Conservation (phyloP, 768 basidiomycete genomes). For the Neoboletus magnificus region DNA sequence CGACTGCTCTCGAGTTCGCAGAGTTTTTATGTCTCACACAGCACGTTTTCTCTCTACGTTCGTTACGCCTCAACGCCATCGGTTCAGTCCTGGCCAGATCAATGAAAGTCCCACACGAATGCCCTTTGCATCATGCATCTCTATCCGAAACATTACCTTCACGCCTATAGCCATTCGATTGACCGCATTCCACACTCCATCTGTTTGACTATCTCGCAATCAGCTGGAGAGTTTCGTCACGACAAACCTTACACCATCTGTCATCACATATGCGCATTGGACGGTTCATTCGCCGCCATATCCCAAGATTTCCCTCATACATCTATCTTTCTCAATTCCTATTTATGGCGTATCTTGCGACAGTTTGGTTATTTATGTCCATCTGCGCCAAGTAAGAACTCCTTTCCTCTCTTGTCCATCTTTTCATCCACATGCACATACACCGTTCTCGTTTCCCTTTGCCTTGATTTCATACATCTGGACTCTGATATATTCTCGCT, state of each 20-base stretch:
- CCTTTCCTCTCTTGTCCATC: neutral
- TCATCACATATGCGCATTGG: constrained; percentile 28
- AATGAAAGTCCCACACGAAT: constrained; percentile 8
- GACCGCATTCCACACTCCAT: constrained; percentile 29
- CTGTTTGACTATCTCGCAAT: constrained; percentile 29
- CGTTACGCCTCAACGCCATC: constrained; percentile 14
- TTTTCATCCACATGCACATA: constrained; percentile 1
- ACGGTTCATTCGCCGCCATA: constrained; percentile 28
- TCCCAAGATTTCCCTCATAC: constrained; percentile 9
- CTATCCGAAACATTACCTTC: constrained; percentile 21
- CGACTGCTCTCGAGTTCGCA: constrained; percentile 11
- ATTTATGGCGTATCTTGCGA: constrained; percentile 34
- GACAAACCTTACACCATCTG: constrained; percentile 21
- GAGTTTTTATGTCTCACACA: constrained; percentile 11
- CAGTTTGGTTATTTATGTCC: constrained; percentile 29
- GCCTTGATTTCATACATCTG: constrained; percentile 4
- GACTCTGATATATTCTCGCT: constrained; percentile 13
- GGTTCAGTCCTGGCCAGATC: constrained; percentile 10
- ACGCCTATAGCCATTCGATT: constrained; percentile 19
- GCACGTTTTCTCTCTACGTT: constrained; percentile 13
- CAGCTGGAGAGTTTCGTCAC: constrained; percentile 6
- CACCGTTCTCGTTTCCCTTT: neutral
- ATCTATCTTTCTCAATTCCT: constrained; percentile 15
- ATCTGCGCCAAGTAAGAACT: constrained; percentile 24
- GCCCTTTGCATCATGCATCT: constrained; percentile 16